Evolutionary conservation across 2,329 filamentous ascomycete genomes (phyloP).

Genomic region (Plenodomus biglobosus): DNA sequence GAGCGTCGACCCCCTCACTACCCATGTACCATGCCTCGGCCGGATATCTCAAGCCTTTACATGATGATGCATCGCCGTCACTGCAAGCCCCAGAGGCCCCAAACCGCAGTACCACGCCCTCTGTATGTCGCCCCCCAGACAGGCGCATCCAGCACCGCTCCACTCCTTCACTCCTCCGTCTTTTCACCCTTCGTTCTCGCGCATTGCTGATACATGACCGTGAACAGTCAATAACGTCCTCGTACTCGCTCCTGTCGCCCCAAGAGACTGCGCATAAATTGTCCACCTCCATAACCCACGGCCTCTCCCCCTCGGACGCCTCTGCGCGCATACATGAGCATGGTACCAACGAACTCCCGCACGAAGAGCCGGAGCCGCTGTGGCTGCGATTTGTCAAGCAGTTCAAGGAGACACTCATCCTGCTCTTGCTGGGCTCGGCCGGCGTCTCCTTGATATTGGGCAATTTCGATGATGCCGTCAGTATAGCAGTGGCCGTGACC

Average conservation of each 20-base stretch:
- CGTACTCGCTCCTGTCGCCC: slow-evolving; percentile 68
- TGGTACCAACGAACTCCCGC: slow-evolving; percentile 91
- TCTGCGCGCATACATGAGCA: slow-evolving; percentile 75
- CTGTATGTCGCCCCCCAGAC: slow-evolving; percentile 21
- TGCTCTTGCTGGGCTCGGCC: slow-evolving; percentile 87
- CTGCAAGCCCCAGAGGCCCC: slow-evolving; percentile 32
- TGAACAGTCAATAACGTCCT: slow-evolving; percentile 48
- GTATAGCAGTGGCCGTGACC: slow-evolving; percentile 92
- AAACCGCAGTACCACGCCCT: slow-evolving; percentile 32
- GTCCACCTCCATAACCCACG: slow-evolving; percentile 78
- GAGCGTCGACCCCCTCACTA: slow-evolving; percentile 59
- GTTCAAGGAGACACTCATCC: slow-evolving; percentile 92
- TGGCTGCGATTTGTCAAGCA: slow-evolving; percentile 96
- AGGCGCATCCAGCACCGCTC: neutral
- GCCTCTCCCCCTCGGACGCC: slow-evolving; percentile 79
- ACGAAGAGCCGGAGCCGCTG: slow-evolving; percentile 88
- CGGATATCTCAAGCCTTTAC: slow-evolving; percentile 29
- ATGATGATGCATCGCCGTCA: slow-evolving; percentile 34
- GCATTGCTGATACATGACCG: slow-evolving; percentile 19
- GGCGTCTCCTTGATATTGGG: slow-evolving; percentile 86
- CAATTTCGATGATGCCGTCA: slow-evolving; percentile 92
- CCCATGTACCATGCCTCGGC: slow-evolving; percentile 57
- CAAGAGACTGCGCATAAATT: slow-evolving; percentile 76
- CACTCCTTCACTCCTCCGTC: no score
- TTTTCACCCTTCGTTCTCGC: neutral